These are phyloP conservation scores for Penicillium simplicissimum DNA, from an alignment of 495 filamentous ascomycete species.

Conservation along the genomic window DNA sequence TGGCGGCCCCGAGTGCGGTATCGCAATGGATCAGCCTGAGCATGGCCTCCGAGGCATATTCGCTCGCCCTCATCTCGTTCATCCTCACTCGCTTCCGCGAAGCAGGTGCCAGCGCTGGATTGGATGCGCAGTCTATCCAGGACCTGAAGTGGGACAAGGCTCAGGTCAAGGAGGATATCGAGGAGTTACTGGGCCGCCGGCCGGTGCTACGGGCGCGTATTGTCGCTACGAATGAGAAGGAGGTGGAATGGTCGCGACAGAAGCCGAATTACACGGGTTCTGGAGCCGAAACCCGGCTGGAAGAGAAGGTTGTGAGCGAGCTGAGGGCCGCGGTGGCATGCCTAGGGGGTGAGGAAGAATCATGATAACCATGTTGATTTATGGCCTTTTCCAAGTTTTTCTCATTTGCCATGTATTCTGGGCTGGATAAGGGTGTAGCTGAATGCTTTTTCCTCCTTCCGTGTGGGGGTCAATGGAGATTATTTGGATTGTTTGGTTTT, in stretches of 20 bases:
- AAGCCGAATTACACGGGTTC: conserved; percentile 40
- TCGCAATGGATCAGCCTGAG: conserved; percentile 62
- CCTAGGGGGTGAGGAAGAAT: conserved; percentile 41
- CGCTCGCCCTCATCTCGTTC: conserved; percentile 67
- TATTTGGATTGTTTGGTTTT: neutral
- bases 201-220: conserved; percentile 65
- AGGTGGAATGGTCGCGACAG: conserved; percentile 62
- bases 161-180: conserved; percentile 73
- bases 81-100: conserved; percentile 64
- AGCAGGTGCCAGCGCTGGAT: conserved; percentile 56
- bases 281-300: conserved; percentile 59
- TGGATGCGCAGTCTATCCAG: conserved; percentile 61
- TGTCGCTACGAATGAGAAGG: conserved; percentile 68
- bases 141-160: conserved; percentile 70
- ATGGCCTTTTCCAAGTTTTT: conserved; percentile 19
- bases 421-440: conserved; percentile 20
- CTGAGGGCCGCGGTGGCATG: conserved; percentile 50
- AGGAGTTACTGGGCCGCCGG: conserved; percentile 66
- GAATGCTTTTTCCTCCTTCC: conserved; percentile 3
- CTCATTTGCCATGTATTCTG: conserved; percentile 11
- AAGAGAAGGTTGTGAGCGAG: conserved; percentile 71
- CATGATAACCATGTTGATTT: conserved; percentile 29
- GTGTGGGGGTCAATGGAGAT: conserved; percentile 12
- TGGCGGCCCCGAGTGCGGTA: conserved; percentile 33
- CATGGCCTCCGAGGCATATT: conserved; percentile 73